Base-by-base conservation (phyloP, 2,329 filamentous ascomycete species). In the Trichophyton simii region DNA sequence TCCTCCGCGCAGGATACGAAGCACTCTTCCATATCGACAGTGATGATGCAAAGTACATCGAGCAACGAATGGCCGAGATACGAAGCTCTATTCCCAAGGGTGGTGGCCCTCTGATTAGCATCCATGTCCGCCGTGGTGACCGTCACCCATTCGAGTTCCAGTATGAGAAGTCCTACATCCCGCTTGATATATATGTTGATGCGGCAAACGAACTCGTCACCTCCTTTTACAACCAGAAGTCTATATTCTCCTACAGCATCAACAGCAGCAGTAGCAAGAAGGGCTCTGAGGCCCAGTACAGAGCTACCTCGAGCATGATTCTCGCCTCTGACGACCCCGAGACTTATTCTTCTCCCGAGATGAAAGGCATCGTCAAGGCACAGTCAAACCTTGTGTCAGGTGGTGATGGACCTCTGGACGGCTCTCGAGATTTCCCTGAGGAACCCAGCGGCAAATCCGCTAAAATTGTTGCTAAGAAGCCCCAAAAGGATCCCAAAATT, bases 121-220 rank as follows among this genome's bases (percentile, higher is more conserved):
- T 94, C 58, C 91, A 95, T 66, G 82, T 95, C 62, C 87, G 90
- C 11, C 87, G 86, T 61, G 90, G 90, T 31, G 90, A 95, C 71
- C 79, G 83, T 7, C 88, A 89, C 66, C 89, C 90, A 0, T 79
- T 84, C 62, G 88, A 92, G 71, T 86, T 81, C 67, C 87, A 91
- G 71, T 92, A 91, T 73, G 81, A 82, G 52, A 82, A 85, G 60
- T 87, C 87, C 34, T 95, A 95, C 69, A 83, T 95, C 18, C 91
- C 91, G 0, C 77, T 89, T 0, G 82, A 86, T 60, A 75, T 82
- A 25, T 95, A 90, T 70, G 76, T 80, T 34, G 78, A 84, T 62
- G 80, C 77, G n/a, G 85, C 83, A 0, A 75, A 77, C 41, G 77
- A 80, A 9, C 73, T 87, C 25, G 76, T 86, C 4, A 78, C 82